A percentile compares a stretch with the other conserved stretches of the same genome.
phyloP scores from a whole-genome alignment of 345 rosid genomes.

The Populus pruinosa region DNA sequence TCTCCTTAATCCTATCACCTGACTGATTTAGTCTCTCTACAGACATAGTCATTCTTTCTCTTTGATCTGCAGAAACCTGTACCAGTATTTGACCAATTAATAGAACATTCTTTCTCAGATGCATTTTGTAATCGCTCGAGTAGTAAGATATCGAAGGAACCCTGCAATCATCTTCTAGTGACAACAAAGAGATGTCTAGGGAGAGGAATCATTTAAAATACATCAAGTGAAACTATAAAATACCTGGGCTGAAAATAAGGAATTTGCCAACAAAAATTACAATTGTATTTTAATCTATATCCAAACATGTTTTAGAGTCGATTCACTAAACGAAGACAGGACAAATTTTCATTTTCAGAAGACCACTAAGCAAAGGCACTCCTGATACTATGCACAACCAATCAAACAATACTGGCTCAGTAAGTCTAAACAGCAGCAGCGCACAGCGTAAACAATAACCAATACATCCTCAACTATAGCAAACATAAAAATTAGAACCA shows the following conservation, averaged over 20 bases:
- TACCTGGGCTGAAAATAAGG: not conserved
- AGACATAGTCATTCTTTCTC: conserved; percentile 68
- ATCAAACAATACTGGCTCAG: not conserved
- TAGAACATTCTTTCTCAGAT: not conserved
- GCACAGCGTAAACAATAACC: not conserved
- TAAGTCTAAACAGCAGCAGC: not conserved
- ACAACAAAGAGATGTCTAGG: not conserved
- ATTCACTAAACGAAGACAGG: not conserved
- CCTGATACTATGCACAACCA: not conserved
- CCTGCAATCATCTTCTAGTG: conserved; percentile 2
- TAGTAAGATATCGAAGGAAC: not conserved
- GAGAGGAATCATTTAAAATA: not conserved
- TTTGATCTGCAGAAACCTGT: conserved; percentile 71
- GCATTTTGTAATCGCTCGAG: not conserved
- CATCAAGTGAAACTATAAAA: not conserved
- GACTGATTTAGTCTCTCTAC: conserved; percentile 67
- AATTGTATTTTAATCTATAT: not conserved
- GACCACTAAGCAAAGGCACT: not conserved
- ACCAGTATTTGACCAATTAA: conserved; percentile 10
- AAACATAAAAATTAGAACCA: not conserved
- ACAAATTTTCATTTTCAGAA: not conserved
- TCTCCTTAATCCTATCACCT: conserved; percentile 71
- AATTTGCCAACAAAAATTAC: not conserved
- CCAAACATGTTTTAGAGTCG: not conserved
- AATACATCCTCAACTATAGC: not conserved